These are phyloP conservation scores for Pouteria campechiana DNA, from an alignment of 179 eudicot genomes.

Conservation along the genomic window DNA sequence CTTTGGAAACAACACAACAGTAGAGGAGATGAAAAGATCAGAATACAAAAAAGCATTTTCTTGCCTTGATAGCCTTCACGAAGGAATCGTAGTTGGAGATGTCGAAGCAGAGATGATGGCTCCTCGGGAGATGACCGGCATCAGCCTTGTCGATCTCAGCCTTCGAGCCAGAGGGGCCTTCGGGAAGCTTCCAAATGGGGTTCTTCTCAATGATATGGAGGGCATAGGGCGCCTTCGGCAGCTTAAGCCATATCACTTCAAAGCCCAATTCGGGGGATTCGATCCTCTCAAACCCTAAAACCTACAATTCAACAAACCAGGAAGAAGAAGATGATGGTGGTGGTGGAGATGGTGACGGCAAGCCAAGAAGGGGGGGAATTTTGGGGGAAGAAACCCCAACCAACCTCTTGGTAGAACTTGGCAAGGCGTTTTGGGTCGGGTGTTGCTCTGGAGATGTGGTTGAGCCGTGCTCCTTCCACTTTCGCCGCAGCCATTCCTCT, in stretches of 20 bases:
- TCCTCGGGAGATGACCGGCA: conserved; percentile 51
- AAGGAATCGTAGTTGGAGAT: conserved; percentile 71
- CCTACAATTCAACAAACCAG: conserved; percentile 14
- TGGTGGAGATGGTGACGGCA: not conserved
- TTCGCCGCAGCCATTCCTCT: too few relatives aligned
- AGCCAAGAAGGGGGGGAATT: not conserved
- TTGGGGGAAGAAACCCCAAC: not conserved
- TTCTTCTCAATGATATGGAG: conserved; percentile 77
- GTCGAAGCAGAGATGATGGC: conserved; percentile 64
- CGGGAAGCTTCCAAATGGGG: conserved; percentile 56
- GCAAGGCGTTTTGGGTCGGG: conserved; percentile 72
- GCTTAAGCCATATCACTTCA: conserved; percentile 64
- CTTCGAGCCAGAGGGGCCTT: conserved; percentile 55
- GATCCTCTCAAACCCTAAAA: conserved; percentile 74
- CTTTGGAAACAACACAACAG: too few relatives aligned
- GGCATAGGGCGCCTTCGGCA: conserved; percentile 39
- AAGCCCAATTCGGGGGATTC: conserved; percentile 57
- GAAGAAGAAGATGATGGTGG: not conserved
- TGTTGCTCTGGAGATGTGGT: conserved; percentile 78
- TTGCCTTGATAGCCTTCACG: conserved; percentile 61
- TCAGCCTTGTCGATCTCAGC: conserved; percentile 44
- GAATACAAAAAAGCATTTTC: too few relatives aligned
- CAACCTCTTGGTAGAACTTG: conserved; percentile 68
- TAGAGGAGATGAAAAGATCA: too few relatives aligned
- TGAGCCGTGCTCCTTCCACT: conserved; percentile 54